Conservation (phyloP, 2,329 filamentous ascomycete genomes). For the Verticillium nonalfalfae region DNA sequence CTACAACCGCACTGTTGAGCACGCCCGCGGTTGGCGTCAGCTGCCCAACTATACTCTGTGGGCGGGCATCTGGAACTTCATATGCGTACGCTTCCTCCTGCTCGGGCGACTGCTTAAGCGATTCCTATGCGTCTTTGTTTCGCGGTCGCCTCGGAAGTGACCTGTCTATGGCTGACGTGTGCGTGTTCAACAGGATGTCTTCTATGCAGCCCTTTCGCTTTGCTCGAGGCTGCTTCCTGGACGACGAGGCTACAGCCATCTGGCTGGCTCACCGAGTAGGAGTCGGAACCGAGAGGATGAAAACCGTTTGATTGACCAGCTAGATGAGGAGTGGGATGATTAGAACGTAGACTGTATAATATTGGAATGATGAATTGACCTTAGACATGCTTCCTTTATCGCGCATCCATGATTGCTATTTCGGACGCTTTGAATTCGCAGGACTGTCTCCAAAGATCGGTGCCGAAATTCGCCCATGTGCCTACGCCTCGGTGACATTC, state of each 20-base stretch:
- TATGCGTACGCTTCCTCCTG: slow-evolving; percentile 60
- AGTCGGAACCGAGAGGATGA: slow-evolving; percentile 66
- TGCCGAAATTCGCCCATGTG: not conserved
- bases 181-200: slow-evolving; percentile 47
- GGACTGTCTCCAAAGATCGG: not conserved
- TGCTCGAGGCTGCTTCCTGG: slow-evolving; percentile 61
- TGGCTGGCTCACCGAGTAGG: slow-evolving; percentile 48
- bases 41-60: slow-evolving; percentile 91
- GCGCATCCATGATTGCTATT: no score
- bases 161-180: slow-evolving; percentile 3
- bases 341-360: slow-evolving; percentile 19
- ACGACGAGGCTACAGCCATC: slow-evolving; percentile 59
- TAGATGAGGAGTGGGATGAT: slow-evolving; percentile 97
- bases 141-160: slow-evolving; percentile 13
- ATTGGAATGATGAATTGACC: not conserved
- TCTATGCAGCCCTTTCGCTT: slow-evolving; percentile 62
- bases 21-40: slow-evolving; percentile 92
- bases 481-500: not conserved
- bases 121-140: slow-evolving; percentile 8
- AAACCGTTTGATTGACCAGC: slow-evolving; percentile 88
- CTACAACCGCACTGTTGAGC: slow-evolving; percentile 90
- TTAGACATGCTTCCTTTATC: no score
- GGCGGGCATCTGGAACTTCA: slow-evolving; percentile 78
- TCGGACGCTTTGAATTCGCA: no score
- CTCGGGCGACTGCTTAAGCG: slow-evolving; percentile 7